phyloP scores from a whole-genome alignment of 306 rosid genomes.

The Vigna hirtella region DNA sequence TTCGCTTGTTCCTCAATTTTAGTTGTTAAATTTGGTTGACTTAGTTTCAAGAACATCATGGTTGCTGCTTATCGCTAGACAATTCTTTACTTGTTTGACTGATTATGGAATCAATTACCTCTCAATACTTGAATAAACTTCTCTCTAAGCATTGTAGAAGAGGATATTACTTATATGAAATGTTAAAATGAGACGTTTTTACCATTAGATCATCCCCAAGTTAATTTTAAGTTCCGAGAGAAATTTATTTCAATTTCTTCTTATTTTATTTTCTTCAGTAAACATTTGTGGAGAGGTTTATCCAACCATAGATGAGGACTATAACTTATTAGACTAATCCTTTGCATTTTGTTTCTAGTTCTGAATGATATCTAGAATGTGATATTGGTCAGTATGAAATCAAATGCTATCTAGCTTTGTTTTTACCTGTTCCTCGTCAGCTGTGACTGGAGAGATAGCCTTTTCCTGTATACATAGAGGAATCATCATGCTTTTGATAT shows the following conservation, averaged over 20 bases:
- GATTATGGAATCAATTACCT: neutral
- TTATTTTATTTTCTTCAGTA: neutral
- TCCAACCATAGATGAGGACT: neutral
- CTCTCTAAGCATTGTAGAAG: neutral
- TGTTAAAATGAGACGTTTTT: neutral
- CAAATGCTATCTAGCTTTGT: neutral
- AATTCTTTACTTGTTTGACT: neutral
- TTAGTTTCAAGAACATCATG: neutral
- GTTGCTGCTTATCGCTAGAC: neutral
- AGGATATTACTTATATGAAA: neutral
- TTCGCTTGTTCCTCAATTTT: neutral
- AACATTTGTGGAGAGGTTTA: neutral
- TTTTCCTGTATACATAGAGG: neutral
- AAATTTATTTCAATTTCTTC: neutral
- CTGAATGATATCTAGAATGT: neutral
- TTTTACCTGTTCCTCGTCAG: neutral
- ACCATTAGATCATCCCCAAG: neutral
- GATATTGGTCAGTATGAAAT: neutral
- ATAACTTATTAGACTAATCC: neutral
- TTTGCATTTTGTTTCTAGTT: slow-evolving; percentile 7
- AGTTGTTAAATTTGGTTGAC: slow-evolving; percentile 8
- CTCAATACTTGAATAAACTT: neutral
- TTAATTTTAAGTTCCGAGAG: neutral
- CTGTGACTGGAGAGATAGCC: neutral
- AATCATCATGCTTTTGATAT: slow-evolving; percentile 12